Evolutionary conservation across 2,329 filamentous ascomycete species (phyloP).

Genomic region (Fusarium goolgardi): DNA sequence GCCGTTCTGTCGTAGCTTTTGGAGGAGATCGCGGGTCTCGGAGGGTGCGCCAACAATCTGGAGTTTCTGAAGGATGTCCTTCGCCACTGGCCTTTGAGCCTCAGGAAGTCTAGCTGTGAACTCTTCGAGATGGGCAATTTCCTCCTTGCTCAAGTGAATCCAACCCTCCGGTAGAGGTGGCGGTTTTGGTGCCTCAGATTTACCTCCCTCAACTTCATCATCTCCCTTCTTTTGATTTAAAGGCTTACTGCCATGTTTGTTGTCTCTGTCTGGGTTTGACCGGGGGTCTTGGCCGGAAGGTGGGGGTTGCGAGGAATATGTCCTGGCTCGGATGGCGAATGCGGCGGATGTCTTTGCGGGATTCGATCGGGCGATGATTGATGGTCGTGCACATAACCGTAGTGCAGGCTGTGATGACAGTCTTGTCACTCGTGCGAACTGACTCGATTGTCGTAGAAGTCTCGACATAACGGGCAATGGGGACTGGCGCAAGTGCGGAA

Average conservation of each 20-base stretch:
- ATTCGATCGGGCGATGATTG: conserved; percentile 49
- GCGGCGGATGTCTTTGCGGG: conserved; percentile 45
- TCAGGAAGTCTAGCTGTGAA: conserved; percentile 72
- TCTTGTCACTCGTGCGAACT: conserved; percentile 71
- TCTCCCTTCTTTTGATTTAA: conserved; percentile 37
- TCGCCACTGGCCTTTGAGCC: conserved; percentile 69
- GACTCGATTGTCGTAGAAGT: conserved; percentile 73
- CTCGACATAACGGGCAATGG: conserved; percentile 67
- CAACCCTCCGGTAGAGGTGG: conserved; percentile 59
- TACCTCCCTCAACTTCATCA: conserved; percentile 26
- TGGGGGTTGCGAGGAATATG: conserved; percentile 55
- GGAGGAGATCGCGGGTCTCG: conserved; percentile 70
- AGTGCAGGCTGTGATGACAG: conserved; percentile 64
- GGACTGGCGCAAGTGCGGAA: conserved; percentile 51
- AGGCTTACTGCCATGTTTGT: conserved; percentile 38
- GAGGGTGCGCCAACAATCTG: conserved; percentile 75
- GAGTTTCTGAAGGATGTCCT: conserved; percentile 70
- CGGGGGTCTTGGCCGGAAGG: conserved; percentile 53
- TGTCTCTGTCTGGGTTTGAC: conserved; percentile 44
- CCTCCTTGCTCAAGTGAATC: conserved; percentile 59
- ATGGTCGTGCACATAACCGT: conserved; percentile 57
- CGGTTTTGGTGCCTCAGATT: conserved; percentile 45
- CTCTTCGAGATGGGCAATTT: conserved; percentile 65
- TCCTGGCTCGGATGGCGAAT: conserved; percentile 50
- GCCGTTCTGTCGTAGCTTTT: conserved; percentile 67